phyloP scores from a whole-genome alignment of 192 early-diverging fungal genomes.

The Podila clonocystis region DNA sequence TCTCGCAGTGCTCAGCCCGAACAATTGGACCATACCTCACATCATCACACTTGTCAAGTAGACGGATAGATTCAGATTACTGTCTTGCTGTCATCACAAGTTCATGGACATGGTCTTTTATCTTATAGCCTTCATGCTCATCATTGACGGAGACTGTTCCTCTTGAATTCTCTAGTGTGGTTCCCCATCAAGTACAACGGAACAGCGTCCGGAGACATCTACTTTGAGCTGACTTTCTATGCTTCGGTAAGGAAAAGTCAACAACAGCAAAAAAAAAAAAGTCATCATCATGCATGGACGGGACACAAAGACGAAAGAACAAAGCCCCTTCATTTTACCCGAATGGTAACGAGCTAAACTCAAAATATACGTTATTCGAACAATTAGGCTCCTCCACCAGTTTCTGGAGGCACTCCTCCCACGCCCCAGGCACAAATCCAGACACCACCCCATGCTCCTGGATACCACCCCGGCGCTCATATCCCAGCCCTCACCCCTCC shows the following conservation, averaged over 20 bases:
- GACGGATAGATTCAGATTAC: no score
- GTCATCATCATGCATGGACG: no score
- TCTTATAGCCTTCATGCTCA: neutral
- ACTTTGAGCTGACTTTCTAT: constrained; percentile 65
- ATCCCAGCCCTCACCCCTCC: constrained; percentile 18
- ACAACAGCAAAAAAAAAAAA: no score
- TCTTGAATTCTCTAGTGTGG: constrained; percentile 50
- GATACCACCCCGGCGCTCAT: constrained; percentile 18
- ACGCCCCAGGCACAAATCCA: constrained; percentile 19
- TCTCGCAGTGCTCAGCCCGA: no score
- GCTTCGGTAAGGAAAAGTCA: constrained; percentile 49
- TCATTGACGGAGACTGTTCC: neutral
- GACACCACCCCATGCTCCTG: constrained; percentile 2
- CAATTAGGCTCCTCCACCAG: constrained; percentile 3
- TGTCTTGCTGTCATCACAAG: no score
- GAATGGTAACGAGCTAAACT: no score
- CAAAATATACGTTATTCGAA: neutral
- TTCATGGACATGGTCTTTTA: neutral
- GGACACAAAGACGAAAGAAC: no score
- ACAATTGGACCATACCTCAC: no score
- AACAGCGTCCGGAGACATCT: constrained; percentile 57
- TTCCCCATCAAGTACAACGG: constrained; percentile 56
- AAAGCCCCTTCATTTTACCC: no score
- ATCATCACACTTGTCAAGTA: no score
- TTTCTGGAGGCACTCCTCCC: constrained; percentile 32